Evolutionary conservation across 352 stramenopile species (phyloP).

Genomic region (Phytophthora europaea): DNA sequence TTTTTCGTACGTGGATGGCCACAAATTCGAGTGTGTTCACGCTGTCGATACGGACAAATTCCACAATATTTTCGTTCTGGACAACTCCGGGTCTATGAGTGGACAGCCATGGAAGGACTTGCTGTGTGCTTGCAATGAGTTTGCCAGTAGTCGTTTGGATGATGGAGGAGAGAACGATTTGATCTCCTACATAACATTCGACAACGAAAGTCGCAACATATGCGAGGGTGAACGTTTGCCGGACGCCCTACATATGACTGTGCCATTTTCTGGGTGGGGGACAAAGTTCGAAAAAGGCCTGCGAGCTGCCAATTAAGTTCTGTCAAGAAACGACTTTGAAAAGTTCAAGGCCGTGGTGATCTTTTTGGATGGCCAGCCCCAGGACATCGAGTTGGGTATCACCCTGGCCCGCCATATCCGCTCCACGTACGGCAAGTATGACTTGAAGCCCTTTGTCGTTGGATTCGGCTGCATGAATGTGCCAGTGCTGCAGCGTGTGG

Average conservation of each 20-base stretch:
- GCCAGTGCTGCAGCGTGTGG: conserved; percentile 54
- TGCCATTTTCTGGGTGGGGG: conserved; percentile 47
- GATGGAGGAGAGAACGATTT: conserved; percentile 37
- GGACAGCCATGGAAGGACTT: conserved; percentile 45
- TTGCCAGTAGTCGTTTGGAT: conserved; percentile 30
- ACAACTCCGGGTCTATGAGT: conserved; percentile 53
- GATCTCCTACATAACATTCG: conserved; percentile 52
- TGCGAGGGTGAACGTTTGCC: conserved; percentile 28
- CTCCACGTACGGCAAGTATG: conserved; percentile 59
- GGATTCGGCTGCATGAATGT: conserved; percentile 74
- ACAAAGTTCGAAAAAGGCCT: conserved; percentile 56
- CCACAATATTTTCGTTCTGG: conserved; percentile 52
- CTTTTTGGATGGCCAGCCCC: conserved; percentile 58
- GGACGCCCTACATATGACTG: neutral
- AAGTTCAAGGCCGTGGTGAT: conserved; percentile 53
- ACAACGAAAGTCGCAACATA: conserved; percentile 17
- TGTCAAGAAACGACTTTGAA: conserved; percentile 67
- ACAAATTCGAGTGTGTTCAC: conserved; percentile 51
- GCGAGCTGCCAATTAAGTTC: conserved; percentile 55
- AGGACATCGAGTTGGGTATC: conserved; percentile 41
- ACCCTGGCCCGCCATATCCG: conserved; percentile 59
- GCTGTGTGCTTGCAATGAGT: conserved; percentile 35
- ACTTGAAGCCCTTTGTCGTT: conserved; percentile 64
- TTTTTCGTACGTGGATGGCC: conserved; percentile 37
- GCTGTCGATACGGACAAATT: conserved; percentile 31